A percentile compares a stretch with the other conserved stretches of the same genome.
Evolutionary conservation across 2,329 filamentous ascomycete species (phyloP).

Genomic region (Xylariaceae sp.): DNA sequence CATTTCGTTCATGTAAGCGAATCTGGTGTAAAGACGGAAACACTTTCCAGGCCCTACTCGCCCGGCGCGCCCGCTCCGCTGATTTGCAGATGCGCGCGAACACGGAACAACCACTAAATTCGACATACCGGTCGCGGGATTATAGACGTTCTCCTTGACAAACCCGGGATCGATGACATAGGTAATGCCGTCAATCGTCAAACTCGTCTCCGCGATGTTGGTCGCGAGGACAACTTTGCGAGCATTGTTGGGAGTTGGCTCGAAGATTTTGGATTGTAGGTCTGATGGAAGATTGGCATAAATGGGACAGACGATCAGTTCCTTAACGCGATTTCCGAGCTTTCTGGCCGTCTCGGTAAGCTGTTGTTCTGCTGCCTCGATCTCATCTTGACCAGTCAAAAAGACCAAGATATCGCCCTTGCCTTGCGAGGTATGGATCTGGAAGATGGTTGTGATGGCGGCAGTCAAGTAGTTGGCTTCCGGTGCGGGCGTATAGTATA

Average conservation of each 20-base stretch:
- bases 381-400: constrained; percentile 93
- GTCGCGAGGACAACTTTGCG: constrained; percentile 92
- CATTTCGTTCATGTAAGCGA: constrained; percentile 91
- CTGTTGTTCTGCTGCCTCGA: constrained; percentile 80
- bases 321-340: constrained; percentile 76
- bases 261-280: constrained; percentile 88
- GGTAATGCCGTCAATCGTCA: constrained; percentile 94
- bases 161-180: constrained; percentile 96
- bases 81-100: constrained; percentile 87
- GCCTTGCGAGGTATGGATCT: constrained; percentile 85
- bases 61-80: constrained; percentile 87
- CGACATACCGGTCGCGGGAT: constrained; percentile 87
- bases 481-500: constrained; percentile 84
- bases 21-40: constrained; percentile 90
- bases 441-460: constrained; percentile 88
- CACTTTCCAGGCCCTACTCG: constrained; percentile 90
- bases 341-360: constrained; percentile 84
- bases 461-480: constrained; percentile 93
- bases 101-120: constrained; percentile 87
- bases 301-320: constrained; percentile 87
- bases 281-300: constrained; percentile 92
- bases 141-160: constrained; percentile 93
- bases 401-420: constrained; percentile 92
- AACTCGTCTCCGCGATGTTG: constrained; percentile 92
- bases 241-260: constrained; percentile 78